Evolutionary conservation across 2,329 filamentous ascomycete species (phyloP), one percentile per base, ranked within the genome.

Genomic region (Westerdykella sp.): DNA sequence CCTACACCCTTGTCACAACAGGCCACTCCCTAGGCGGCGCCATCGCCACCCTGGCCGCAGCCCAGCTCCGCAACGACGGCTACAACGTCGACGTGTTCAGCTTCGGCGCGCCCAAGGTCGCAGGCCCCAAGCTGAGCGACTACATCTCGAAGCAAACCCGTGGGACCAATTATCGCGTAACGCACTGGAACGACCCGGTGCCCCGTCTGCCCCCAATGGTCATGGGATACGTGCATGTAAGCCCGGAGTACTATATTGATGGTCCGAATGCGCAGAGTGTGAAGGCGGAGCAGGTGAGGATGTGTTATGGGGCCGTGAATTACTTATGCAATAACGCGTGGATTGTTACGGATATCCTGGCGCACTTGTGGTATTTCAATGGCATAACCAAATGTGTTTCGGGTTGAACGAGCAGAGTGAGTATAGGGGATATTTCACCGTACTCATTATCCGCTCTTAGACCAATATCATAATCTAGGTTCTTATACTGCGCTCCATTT

Each of bases 11-110:
- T 54, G 57, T 80, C n/a, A 62, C 75, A 18, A 80, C 79, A 0
- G 84, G 84, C 30, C 83, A 87, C 70, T 85, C 81, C 6, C 76
- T 87, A 2, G 84, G 84, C 40, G 84, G 71, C 21, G 81, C 81
- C 11, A 70, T 87, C 6, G 80, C 77, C 31, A 78, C 79, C 1
- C 63, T 87, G 10, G 81, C 74, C 1, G 78, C 73, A 0, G 77
- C 76, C 0, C 70, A 78, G 55, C 66, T 65, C 28, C 55, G 63
- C 1, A 62, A 57, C 21, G 14, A 37, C 3, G 60, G 59, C 4
- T 46, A 56, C 21, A 42, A 15, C 0, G 54, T 56, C 1, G 51
- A 55, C 1, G 38, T 65, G 7, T 85, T 81, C 69, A 80, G 77
- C 1, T 87, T 76, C 64, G 84, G 83, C 44, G 73, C 78, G 9